Evolutionary conservation across 2,329 filamentous ascomycete species (phyloP).

Genomic region (Monosporascus cannonballus): DNA sequence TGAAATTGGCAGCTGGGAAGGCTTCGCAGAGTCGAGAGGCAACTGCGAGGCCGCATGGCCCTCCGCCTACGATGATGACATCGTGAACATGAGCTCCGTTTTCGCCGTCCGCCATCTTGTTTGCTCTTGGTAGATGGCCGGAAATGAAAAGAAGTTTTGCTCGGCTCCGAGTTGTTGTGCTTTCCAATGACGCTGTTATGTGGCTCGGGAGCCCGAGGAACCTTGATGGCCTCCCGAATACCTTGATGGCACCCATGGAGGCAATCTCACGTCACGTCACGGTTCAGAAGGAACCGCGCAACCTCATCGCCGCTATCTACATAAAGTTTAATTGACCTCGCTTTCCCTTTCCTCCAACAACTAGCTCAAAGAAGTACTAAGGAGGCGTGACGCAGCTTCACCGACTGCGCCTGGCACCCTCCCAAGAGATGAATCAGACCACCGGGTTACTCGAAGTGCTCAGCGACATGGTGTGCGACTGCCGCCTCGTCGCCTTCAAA

Average conservation of each 20-base stretch:
- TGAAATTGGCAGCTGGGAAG: constrained; percentile 73
- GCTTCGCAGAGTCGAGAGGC: constrained; percentile 66
- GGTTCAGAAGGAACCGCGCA: neutral
- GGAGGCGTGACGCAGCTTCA: no score
- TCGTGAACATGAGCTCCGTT: constrained; percentile 43
- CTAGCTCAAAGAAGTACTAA: no score
- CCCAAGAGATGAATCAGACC: neutral
- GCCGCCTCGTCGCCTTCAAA: constrained; percentile 66
- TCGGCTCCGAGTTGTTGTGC: neutral
- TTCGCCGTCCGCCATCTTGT: constrained; percentile 9
- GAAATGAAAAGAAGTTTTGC: neutral
- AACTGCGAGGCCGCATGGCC: constrained; percentile 68
- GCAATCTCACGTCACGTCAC: neutral
- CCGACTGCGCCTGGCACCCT: no score
- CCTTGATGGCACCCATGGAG: neutral
- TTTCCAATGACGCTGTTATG: no score
- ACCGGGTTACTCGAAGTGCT: constrained; percentile 41
- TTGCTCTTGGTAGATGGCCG: no score
- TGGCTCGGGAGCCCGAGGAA: neutral
- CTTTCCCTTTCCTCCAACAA: no score
- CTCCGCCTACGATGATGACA: constrained; percentile 67
- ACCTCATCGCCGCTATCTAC: no score
- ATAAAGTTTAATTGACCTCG: no score
- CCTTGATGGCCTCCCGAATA: constrained; percentile 7
- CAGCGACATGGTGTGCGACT: constrained; percentile 60